Evolutionary conservation across 225 moss, liverwort and hornwort genomes (phyloP), one percentile per base, ranked within the genome.

Genomic region (Climacium dendroides): DNA sequence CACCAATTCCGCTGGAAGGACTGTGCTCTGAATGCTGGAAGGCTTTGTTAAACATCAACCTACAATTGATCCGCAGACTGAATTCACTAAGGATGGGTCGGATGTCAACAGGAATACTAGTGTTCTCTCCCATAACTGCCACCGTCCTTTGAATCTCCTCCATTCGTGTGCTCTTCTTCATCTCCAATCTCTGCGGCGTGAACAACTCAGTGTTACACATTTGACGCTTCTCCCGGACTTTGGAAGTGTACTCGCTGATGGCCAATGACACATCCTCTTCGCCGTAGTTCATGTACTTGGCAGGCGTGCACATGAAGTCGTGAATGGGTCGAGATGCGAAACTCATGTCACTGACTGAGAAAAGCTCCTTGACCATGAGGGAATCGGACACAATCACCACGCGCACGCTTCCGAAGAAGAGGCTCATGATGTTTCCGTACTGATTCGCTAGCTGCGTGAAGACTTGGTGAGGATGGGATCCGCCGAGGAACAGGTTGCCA

Each of bases 341-440:
- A 10, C 55, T 48, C 34, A 47, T 30, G 65, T 90, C 93, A 10
- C 30, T 59, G 4, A 82, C 67, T 13, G 84, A 60, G 24, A 89
- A 74, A 22, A 94, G 85, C 85, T 93, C 94, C 79, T 82, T 91
- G 34, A 78, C 87, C 76, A 92, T 78, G 55, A 59, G n/a, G 19
- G 94, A 58, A 18, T 93, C 90, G 19, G 90, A 90, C 20, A 92
- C 74, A 25, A 92, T 74, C 48, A 93, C 83, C 26, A 90, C 86
- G 28, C 87, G 88, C 23, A 88, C 90, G 34, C 83, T 80, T 13
- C 93, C 94, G 53, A 92, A 87, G 85, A 72, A 88, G 30, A 94
- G 29, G 37, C 84, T 84, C 88, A 92, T 72, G 32, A 93, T 85
- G 26, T 79, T 91, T 19, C 93, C 93, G 26, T 93, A 89, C 16